phyloP scores from a whole-genome alignment of 2,329 filamentous ascomycete genomes.

The Hypoxylon sp. region DNA sequence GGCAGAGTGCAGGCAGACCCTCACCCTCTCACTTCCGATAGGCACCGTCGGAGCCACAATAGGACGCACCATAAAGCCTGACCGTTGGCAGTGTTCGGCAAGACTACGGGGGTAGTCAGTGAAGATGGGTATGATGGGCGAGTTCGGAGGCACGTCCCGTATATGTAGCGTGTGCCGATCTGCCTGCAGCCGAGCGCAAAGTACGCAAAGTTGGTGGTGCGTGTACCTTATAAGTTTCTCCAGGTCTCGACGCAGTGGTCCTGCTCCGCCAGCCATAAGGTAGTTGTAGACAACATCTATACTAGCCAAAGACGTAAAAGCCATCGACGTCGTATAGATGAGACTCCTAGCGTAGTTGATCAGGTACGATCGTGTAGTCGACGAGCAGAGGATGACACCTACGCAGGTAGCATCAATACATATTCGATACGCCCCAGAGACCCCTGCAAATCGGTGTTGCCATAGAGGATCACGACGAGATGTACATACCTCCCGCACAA shows the following conservation, averaged over 20 bases:
- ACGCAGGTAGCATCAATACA: slow-evolving; percentile 36
- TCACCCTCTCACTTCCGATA: slow-evolving; percentile 61
- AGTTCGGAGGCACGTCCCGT: slow-evolving; percentile 49
- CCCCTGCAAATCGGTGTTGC: rapidly evolving
- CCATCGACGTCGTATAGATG: slow-evolving; percentile 77
- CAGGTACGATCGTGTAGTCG: slow-evolving; percentile 67
- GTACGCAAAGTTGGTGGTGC: slow-evolving; percentile 49
- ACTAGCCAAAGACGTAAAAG: slow-evolving; percentile 58
- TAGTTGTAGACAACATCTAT: slow-evolving; percentile 45
- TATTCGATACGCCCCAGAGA: background rate
- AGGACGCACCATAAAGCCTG: slow-evolving; percentile 62
- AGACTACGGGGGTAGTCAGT: slow-evolving; percentile 60
- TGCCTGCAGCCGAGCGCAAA: slow-evolving; percentile 35
- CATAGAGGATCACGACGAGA: background rate
- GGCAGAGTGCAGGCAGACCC: slow-evolving; percentile 66
- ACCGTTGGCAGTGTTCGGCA: slow-evolving; percentile 60
- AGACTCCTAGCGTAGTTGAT: slow-evolving; percentile 79
- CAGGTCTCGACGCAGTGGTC: slow-evolving; percentile 51
- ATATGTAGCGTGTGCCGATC: slow-evolving; percentile 38
- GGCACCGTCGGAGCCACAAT: slow-evolving; percentile 69
- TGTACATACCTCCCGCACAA: slow-evolving; percentile 72
- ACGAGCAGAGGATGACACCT: slow-evolving; percentile 70
- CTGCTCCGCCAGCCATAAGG: slow-evolving; percentile 39
- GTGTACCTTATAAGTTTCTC: slow-evolving; percentile 55
- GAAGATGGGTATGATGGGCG: slow-evolving; percentile 65